Evolutionary conservation across 805 yeast species (phyloP).

Genomic region (Candida namnaoensis): DNA sequence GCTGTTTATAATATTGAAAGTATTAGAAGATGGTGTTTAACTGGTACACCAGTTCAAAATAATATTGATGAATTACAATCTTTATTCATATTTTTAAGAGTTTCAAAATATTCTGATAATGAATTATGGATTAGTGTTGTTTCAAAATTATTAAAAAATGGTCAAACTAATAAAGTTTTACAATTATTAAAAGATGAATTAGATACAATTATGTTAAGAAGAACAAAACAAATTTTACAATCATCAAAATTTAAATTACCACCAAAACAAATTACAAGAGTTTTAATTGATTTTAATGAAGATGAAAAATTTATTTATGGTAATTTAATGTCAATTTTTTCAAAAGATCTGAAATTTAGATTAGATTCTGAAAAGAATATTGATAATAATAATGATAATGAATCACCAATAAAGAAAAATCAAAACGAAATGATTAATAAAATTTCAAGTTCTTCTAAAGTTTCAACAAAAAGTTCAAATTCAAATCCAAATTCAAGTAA

Average conservation of each 20-base stretch:
- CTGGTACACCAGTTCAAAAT: constrained; percentile 63
- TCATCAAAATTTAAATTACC: constrained; percentile 13
- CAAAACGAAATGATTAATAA: too few relatives aligned
- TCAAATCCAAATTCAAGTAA: background rate
- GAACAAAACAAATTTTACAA: constrained; percentile 31
- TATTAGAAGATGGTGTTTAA: constrained; percentile 44
- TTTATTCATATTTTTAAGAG: constrained; percentile 33
- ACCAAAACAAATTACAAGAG: constrained; percentile 8
- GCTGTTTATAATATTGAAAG: constrained; percentile 36
- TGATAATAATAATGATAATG: constrained; percentile 4
- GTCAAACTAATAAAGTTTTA: constrained; percentile 32
- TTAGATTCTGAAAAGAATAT: background rate
- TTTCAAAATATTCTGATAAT: constrained; percentile 16
- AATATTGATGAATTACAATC: constrained; percentile 44
- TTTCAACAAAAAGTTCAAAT: too few relatives aligned
- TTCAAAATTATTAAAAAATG: constrained; percentile 24
- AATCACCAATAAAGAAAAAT: too few relatives aligned
- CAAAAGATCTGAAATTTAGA: constrained; percentile 1
- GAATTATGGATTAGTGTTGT: constrained; percentile 23
- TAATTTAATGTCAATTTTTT: constrained; percentile 11
- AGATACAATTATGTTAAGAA: constrained; percentile 30
- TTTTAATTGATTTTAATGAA: constrained; percentile 14
- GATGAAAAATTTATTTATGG: constrained; percentile 20
- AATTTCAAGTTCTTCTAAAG: too few relatives aligned
- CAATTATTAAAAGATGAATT: constrained; percentile 15